A percentile compares a stretch with the other conserved stretches of the same genome.
Evolutionary conservation across 352 stramenopile species (phyloP).

Genomic region (Phytophthora hibernalis): DNA sequence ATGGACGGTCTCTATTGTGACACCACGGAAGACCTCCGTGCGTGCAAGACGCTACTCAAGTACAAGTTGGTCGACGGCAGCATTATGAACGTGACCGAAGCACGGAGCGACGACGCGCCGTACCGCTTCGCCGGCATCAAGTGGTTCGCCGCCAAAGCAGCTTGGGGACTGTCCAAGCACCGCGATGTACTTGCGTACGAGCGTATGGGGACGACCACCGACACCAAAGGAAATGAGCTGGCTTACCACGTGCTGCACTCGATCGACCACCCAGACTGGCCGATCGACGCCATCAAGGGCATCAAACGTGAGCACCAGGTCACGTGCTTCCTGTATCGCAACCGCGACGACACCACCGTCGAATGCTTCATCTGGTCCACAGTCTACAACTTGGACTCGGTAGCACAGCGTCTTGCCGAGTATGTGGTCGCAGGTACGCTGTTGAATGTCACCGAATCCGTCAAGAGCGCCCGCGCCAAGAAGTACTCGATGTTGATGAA

Average conservation of each 20-base stretch:
- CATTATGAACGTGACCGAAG: constrained; percentile 53
- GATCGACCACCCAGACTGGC: constrained; percentile 64
- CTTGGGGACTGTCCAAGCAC: constrained; percentile 49
- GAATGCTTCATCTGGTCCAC: constrained; percentile 56
- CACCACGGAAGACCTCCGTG: constrained; percentile 51
- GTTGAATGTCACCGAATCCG: constrained; percentile 44
- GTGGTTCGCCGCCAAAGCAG: constrained; percentile 50
- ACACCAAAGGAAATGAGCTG: constrained; percentile 52
- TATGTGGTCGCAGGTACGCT: constrained; percentile 50
- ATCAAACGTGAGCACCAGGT: constrained; percentile 59
- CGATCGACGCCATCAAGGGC: constrained; percentile 49
- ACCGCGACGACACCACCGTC: constrained; percentile 36
- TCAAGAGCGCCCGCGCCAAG: constrained; percentile 51
- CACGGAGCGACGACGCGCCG: constrained; percentile 37
- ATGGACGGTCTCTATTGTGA: constrained; percentile 63
- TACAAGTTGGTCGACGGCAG: constrained; percentile 50
- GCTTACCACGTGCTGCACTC: constrained; percentile 66
- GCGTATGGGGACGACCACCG: constrained; percentile 59
- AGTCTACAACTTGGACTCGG: constrained; percentile 49
- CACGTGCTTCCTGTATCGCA: constrained; percentile 54
- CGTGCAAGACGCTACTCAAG: constrained; percentile 50
- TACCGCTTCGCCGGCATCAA: constrained; percentile 60
- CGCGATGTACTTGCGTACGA: constrained; percentile 56
- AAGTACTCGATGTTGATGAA: constrained; percentile 51
- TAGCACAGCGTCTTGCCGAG: constrained; percentile 48